Conservation (phyloP, 2,329 filamentous ascomycete species). For the Cladophialophora chaetospira region DNA sequence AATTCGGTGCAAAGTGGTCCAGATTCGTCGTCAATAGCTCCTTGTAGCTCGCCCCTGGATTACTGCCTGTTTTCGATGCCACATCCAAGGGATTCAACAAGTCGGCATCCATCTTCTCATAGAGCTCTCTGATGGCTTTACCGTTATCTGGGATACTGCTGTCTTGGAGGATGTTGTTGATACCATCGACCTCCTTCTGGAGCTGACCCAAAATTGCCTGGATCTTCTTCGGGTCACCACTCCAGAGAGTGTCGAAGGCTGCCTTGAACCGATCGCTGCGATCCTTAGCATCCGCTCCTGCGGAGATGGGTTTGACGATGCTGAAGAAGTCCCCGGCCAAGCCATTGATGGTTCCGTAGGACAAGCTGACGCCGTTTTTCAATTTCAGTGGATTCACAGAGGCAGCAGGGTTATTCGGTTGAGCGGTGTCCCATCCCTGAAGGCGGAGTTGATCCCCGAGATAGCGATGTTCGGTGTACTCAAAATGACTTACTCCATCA, state of each 20-base stretch:
- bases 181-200: neutral
- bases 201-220: neutral
- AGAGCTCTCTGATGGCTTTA: neutral
- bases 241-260: neutral
- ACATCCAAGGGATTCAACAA: neutral
- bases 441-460: neutral
- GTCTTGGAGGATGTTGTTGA: neutral
- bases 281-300: neutral
- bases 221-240: neutral
- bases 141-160: neutral
- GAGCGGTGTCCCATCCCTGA: neutral
- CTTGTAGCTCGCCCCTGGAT: neutral
- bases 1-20: neutral
- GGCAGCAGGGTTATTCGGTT: neutral
- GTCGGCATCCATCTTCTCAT: neutral
- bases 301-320: neutral
- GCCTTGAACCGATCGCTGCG: neutral
- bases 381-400: neutral
- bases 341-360: neutral
- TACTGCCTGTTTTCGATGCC: neutral
- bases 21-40: neutral
- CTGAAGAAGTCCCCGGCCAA: neutral
- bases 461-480: neutral
- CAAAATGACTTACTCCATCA: neutral
- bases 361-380: neutral